Evolutionary conservation across 2,329 filamentous ascomycete species (phyloP).

Genomic region (Ophiocordyceps robertsii): DNA sequence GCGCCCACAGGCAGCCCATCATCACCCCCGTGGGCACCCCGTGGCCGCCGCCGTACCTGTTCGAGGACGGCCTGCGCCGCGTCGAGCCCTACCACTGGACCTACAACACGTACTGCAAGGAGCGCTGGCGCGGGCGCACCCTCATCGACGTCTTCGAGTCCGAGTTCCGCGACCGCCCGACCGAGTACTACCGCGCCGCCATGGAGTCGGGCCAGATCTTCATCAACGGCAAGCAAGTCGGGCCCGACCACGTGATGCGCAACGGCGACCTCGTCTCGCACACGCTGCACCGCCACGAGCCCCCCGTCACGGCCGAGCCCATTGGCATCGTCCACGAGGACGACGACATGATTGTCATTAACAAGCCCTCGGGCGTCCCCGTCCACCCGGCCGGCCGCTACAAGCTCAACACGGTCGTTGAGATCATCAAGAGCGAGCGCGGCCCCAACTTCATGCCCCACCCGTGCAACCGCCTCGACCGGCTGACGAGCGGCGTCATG

Average conservation of each 20-base stretch:
- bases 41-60: constrained; percentile 59
- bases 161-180: constrained; percentile 80
- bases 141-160: constrained; percentile 79
- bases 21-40: constrained; percentile 21
- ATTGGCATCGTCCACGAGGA: constrained; percentile 84
- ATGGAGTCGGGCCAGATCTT: constrained; percentile 69
- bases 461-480: constrained; percentile 85
- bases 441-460: constrained; percentile 39
- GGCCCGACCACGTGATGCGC: constrained; percentile 56
- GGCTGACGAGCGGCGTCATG: constrained; percentile 93
- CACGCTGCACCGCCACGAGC: constrained; percentile 89
- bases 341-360: constrained; percentile 86
- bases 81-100: constrained; percentile 83
- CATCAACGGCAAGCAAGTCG: constrained; percentile 62
- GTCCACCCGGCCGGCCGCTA: constrained; percentile 94
- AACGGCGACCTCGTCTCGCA: constrained; percentile 91
- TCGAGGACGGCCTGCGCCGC: constrained; percentile 71
- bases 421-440: constrained; percentile 77
- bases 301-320: constrained; percentile 70
- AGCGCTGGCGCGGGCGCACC: constrained; percentile 74
- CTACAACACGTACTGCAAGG: constrained; percentile 90
- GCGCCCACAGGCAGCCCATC: constrained; percentile 5
- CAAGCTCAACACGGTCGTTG: constrained; percentile 86
- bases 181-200: constrained; percentile 76
- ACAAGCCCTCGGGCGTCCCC: constrained; percentile 89